A percentile compares a stretch with the other conserved stretches of the same genome.
These are phyloP conservation scores for Bipolaris bicolor DNA, from an alignment of 2,329 filamentous ascomycete species.

Conservation along the genomic window DNA sequence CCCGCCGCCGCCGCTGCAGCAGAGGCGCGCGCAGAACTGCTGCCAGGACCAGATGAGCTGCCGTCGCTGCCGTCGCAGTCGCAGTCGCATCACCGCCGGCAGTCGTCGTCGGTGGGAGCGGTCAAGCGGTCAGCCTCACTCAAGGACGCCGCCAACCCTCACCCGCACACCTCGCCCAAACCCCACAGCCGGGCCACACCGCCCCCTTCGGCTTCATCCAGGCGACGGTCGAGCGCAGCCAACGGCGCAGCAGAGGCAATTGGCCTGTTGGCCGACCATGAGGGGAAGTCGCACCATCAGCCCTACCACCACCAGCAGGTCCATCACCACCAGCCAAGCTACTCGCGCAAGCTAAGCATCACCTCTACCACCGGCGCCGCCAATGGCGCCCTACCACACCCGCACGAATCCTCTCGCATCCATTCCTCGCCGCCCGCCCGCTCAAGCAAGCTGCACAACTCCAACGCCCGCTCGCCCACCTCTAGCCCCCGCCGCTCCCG, in stretches of 20 bases:
- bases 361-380: constrained; percentile 20
- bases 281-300: constrained; percentile 43
- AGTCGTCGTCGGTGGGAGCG: constrained; percentile 52
- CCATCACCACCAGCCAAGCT: constrained; percentile 42
- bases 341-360: constrained; percentile 8
- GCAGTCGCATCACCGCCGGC: constrained; percentile 51
- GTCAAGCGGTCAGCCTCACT: constrained; percentile 52
- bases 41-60: neutral
- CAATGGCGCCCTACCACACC: constrained; percentile 46
- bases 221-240: constrained; percentile 52
- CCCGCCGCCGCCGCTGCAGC: constrained; percentile 1
- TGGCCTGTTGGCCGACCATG: constrained; percentile 46
- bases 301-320: constrained; percentile 51
- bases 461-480: constrained; percentile 43
- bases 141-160: constrained; percentile 26
- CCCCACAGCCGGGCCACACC: constrained; percentile 38
- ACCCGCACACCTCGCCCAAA: constrained; percentile 23
- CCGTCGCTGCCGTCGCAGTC: constrained; percentile 9
- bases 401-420: constrained; percentile 38
- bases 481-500: constrained; percentile 43
- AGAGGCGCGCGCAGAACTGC: neutral
- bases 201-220: constrained; percentile 26
- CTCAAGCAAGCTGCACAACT: constrained; percentile 26
- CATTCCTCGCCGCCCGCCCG: constrained; percentile 21
- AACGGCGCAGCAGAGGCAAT: constrained; percentile 49